Conservation (phyloP, 495 filamentous ascomycete genomes). For the Penicillium verhagenii region DNA sequence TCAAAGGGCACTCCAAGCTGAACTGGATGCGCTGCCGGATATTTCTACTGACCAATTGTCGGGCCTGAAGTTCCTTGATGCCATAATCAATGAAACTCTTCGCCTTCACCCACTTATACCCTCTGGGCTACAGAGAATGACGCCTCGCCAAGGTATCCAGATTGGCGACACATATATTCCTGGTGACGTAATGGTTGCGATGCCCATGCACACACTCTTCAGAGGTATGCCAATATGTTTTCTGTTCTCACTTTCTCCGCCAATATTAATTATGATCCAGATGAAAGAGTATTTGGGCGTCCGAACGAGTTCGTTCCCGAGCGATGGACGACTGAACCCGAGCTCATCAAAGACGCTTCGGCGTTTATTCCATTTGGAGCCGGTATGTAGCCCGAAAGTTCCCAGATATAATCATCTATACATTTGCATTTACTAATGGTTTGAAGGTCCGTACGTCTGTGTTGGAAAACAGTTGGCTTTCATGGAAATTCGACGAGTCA, state of each 20-base stretch:
- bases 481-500: conserved; percentile 43
- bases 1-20: conserved; percentile 17
- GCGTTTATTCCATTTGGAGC: conserved; percentile 35
- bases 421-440: background rate
- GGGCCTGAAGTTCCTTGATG: conserved; percentile 32
- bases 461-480: conserved; percentile 53
- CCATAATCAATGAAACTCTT: conserved; percentile 49
- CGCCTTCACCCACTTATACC: conserved; percentile 13
- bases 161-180: conserved; percentile 30
- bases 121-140: conserved; percentile 18
- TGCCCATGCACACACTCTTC: conserved; percentile 28
- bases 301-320: conserved; percentile 44
- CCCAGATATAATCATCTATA: too few species aligned
- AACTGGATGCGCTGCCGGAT: conserved; percentile 19
- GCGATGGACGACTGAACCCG: conserved; percentile 38
- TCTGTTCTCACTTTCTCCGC: background rate
- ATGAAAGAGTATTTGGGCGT: conserved; percentile 27
- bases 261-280: background rate
- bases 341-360: conserved; percentile 32
- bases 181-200: conserved; percentile 25
- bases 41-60: conserved; percentile 7
- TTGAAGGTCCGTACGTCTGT: conserved; percentile 42
- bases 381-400: background rate
- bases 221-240: conserved; percentile 19
- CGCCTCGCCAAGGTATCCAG: conserved; percentile 20